Base-by-base conservation (phyloP, 1,284 basidiomycete species). In the Violaceomyces palustris region DNA sequence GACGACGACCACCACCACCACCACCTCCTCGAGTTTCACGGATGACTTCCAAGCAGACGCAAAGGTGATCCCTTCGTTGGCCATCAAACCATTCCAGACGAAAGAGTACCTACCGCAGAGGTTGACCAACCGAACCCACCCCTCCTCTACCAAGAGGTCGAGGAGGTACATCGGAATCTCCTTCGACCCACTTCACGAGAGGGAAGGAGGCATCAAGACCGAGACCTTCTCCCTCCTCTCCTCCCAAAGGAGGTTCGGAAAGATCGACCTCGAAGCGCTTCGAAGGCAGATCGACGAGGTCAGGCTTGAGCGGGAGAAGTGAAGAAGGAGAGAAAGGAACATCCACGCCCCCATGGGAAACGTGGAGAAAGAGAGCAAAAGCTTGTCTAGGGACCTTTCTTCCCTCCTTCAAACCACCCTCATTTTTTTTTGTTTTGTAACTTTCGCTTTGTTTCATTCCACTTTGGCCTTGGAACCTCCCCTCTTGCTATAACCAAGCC, bases 91-190 rank as follows among this genome's bases (percentile, higher is more conserved):
- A 12, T 32, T 52, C 17, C 24, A 22, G 14, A 19, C 29, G 15
- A 34, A 31, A 9, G 21, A 24, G 12, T 29, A 27, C 2, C 7
- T 25, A 9, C 56, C 64, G 19, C 50, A 45, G 22, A 32, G 49
- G 11, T 42, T 59, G 21, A 42, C 49, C 12, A 39, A 48, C 19
- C 44, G 35, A 2, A 54, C 64, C 21, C 70, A 72, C 39, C 68
- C 70, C 2, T 63, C 62, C 4, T 60, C 62, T 28, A 39, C 44
- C n/a, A 63, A 60, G 45, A 47, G 41, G 27, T 39, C 47, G 17
- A 54, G 68, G 21, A 47, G 69, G 30, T 72, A 71, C 49, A 60
- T 72, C 24, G 70, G 67, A 34, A 61, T 72, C 23, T 58, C 56
- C 22, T 53, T 67, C 17, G 38, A 49, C 35, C 62, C 59, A 1